A percentile compares a stretch with the other conserved stretches of the same genome.
These are phyloP conservation scores for Lentinus tigrinus DNA, from an alignment of 768 basidiomycete genomes.

Conservation along the genomic window DNA sequence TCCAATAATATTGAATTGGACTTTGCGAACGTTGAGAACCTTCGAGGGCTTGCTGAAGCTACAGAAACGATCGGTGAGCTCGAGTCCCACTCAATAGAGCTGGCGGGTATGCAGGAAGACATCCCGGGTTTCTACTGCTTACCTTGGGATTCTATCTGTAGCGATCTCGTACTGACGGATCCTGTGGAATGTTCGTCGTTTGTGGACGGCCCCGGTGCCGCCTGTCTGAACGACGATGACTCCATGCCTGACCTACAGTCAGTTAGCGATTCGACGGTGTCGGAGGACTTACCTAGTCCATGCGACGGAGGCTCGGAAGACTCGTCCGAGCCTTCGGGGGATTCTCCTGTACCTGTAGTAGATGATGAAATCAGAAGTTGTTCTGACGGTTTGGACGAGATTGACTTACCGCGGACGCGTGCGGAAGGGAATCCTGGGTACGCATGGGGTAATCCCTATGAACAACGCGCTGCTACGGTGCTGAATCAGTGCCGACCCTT, in stretches of 20 bases:
- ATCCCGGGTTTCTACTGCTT: not conserved
- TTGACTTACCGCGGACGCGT: not conserved
- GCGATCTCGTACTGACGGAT: too few relatives aligned
- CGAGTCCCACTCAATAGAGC: not conserved
- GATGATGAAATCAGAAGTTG: not conserved
- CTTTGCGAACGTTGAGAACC: not conserved
- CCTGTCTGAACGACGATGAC: too few relatives aligned
- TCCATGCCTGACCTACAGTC: too few relatives aligned
- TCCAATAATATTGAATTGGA: not conserved
- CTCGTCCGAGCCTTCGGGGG: not conserved
- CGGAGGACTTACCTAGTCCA: too few relatives aligned
- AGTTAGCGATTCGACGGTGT: too few relatives aligned
- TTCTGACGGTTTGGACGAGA: not conserved
- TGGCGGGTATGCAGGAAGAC: not conserved
- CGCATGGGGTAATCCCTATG: not conserved
- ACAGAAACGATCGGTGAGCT: not conserved
- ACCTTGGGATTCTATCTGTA: too few relatives aligned
- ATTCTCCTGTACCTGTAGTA: not conserved
- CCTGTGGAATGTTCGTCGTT: too few relatives aligned
- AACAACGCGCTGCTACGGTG: not conserved
- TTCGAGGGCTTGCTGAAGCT: not conserved
- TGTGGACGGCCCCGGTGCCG: too few relatives aligned
- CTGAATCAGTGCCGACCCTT: not conserved
- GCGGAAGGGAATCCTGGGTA: not conserved
- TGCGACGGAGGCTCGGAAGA: not conserved